Evolutionary conservation across 352 stramenopile species (phyloP), one percentile per base, ranked within the genome.

Genomic region (Lagenidium giganteum): DNA sequence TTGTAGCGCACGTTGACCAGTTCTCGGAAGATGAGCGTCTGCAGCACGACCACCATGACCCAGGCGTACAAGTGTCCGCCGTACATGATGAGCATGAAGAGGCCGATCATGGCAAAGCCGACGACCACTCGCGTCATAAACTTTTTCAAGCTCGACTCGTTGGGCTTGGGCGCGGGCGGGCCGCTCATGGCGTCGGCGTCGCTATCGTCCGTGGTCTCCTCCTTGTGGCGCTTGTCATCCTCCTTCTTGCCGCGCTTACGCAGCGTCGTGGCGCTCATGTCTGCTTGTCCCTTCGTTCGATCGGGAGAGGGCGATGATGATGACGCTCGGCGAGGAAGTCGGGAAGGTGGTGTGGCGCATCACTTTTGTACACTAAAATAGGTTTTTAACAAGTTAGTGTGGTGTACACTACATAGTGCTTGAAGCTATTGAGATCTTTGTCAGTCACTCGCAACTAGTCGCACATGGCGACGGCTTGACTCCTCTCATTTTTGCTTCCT

Each of bases 1-100:
- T 91, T 87, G 71, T 98, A 99, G 2, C 96, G 85, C 24, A 99
- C 95, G 50, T 97, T 98, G n/a, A 98, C 95, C 5, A 99, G 75
- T 64, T 99, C 96, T n/a, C 87, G 87, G 75, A 98, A 98, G 31
- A 97, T 73, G 42, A 96, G 59, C 40, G 86, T 83, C 61, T 96
- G 82, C 23, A 92, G 64, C 17, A 95, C 57, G 31, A 92, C 70
- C 29, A 96, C 86, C 42, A 96, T 75, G 34, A 73, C 55, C 79
- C 73, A 88, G 16, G 72, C 73, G 60, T 91, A 91, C 57, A 91
- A 68, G 57, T 91, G 79, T 23, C 79, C 79, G 32, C 75, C 75
- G 53, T 91, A 91, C 30, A 88, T 61, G 47, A 91, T 80, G 47
- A 75, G 57, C 34, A 61, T 67, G 34, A 91, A 91, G 37, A 54